Evolutionary conservation across 345 rosid genomes (phyloP).

Genomic region (Eucalyptus victrix): DNA sequence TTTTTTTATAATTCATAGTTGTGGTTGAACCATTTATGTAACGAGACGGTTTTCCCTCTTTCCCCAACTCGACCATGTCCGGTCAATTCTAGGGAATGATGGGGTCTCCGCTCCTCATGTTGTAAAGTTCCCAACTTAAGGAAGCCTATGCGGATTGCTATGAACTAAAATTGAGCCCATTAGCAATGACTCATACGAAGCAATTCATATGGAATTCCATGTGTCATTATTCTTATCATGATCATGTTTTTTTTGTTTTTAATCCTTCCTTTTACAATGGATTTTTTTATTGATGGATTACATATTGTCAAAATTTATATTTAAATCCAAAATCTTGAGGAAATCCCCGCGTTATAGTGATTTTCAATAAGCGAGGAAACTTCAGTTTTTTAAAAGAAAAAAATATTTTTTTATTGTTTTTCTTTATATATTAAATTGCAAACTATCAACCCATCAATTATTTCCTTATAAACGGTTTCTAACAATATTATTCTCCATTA

Average conservation of each 20-base stretch:
- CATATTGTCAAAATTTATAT: not conserved
- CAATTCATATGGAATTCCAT: not conserved
- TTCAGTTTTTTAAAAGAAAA: too few species aligned
- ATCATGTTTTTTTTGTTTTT: not conserved
- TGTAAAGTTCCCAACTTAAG: not conserved
- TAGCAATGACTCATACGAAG: not conserved
- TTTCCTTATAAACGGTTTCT: too few species aligned
- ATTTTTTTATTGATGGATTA: not conserved
- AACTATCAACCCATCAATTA: too few species aligned
- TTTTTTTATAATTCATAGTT: not conserved
- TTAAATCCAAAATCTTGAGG: not conserved
- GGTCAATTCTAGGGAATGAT: not conserved
- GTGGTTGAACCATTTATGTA: not conserved
- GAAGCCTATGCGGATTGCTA: not conserved
- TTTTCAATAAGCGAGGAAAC: too few species aligned
- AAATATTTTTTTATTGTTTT: too few species aligned
- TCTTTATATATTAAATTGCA: not conserved
- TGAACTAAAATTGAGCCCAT: not conserved
- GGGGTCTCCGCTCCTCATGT: not conserved
- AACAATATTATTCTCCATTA: too few species aligned
- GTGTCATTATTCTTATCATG: not conserved
- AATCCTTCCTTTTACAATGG: not conserved
- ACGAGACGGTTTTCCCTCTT: not conserved
- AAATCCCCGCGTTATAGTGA: not conserved
- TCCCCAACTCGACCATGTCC: not conserved